Percentiles rank a stretch among this genome's conserved stretches.
Evolutionary conservation across 495 filamentous ascomycete species (phyloP).

Genomic region (Penicillium atrosanguineum): DNA sequence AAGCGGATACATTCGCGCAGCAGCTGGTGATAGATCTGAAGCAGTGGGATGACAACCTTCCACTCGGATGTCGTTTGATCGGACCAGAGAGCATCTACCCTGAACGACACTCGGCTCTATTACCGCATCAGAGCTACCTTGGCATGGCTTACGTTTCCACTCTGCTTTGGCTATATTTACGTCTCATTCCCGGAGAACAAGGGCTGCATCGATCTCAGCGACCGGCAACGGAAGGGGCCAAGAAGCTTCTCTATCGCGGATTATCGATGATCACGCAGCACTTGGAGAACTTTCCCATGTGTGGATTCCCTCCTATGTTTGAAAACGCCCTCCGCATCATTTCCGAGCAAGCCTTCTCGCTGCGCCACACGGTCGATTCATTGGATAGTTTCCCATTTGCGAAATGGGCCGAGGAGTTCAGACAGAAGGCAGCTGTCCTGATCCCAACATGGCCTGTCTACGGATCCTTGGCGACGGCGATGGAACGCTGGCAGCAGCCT

Average conservation of each 20-base stretch:
- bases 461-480: conserved; percentile 28
- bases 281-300: conserved; percentile 45
- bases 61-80: conserved; percentile 42
- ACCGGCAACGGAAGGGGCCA: conserved; percentile 41
- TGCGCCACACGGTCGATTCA: conserved; percentile 33
- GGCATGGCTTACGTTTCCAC: conserved; percentile 46
- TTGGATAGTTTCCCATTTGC: conserved; percentile 37
- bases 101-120: conserved; percentile 41
- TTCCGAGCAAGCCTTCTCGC: conserved; percentile 33
- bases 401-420: conserved; percentile 39
- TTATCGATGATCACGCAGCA: conserved; percentile 45
- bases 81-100: conserved; percentile 42
- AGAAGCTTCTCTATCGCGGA: conserved; percentile 43
- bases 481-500: conserved; percentile 34
- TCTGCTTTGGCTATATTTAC: conserved; percentile 44
- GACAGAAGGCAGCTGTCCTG: conserved; percentile 30
- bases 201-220: conserved; percentile 36
- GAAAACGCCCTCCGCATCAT: conserved; percentile 42
- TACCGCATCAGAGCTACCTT: conserved; percentile 51
- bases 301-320: conserved; percentile 48
- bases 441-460: conserved; percentile 39
- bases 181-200: conserved; percentile 34
- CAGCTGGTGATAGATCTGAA: conserved; percentile 41
- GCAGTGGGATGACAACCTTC: conserved; percentile 41
- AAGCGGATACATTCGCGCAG: conserved; percentile 35